Evolutionary conservation across 2,329 filamentous ascomycete genomes (phyloP).

Genomic region (Neurospora sp.): DNA sequence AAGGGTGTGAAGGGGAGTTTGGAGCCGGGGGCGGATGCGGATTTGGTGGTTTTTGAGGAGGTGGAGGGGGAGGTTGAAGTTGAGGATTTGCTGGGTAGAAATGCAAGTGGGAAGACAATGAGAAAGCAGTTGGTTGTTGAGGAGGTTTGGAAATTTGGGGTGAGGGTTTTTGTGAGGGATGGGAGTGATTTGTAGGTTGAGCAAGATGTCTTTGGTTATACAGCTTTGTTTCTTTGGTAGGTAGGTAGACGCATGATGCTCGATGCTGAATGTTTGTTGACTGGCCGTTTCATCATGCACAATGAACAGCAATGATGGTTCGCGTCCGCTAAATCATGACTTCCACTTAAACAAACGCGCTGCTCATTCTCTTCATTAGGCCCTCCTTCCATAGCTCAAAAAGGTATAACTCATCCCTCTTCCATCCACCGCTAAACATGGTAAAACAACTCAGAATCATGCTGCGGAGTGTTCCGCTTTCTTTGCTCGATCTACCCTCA

Average conservation of each 20-base stretch:
- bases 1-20: constrained; percentile 56
- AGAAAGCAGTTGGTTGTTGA: constrained; percentile 50
- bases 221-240: neutral
- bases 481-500: neutral
- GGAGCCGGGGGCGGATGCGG: constrained; percentile 53
- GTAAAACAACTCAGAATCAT: neutral
- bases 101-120: constrained; percentile 24
- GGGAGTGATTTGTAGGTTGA: neutral
- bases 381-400: neutral
- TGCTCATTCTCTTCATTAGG: no score
- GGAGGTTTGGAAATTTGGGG: constrained; percentile 72
- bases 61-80: constrained; percentile 21
- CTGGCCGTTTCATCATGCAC: neutral
- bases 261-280: neutral
- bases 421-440: neutral
- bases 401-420: neutral
- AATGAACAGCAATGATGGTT: neutral
- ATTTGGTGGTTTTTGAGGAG: constrained; percentile 56
- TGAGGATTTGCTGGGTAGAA: neutral
- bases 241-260: neutral
- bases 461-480: neutral
- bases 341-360: neutral
- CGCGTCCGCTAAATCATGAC: neutral
- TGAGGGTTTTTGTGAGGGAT: constrained; percentile 27
- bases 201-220: neutral